Evolutionary conservation across 1,139 yeast species (phyloP), one percentile per base, ranked within the genome.

Genomic region (Candida dubliniensis): DNA sequence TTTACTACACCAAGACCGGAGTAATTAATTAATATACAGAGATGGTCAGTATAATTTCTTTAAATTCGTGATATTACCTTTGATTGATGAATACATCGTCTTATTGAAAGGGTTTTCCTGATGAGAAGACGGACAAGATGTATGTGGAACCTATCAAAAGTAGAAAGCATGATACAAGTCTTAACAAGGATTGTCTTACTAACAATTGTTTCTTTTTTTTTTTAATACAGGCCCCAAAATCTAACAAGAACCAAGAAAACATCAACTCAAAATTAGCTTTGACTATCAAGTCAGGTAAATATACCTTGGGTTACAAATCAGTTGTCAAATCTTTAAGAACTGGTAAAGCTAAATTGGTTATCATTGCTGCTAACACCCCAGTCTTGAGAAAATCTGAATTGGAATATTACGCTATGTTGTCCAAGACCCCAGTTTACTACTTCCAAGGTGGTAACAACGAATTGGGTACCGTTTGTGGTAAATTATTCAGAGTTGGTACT

Each of bases 391-490:
- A 93, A 84, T 90, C 98, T 63, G 99, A 93, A 84, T 86, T 93
- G 77, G 99, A 95, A 85, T 93, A 93, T 87, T 95, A 95, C 91
- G 98, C 99, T 69, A 93, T 93, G 99, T 87, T 93, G 77, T 88
- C 99, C 74, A 93, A 91, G 89, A 89, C 97, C 74, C 84, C 83
- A 71, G 96, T 93, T 67, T 93, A 91, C 95, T 84, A 83, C 85
- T 93, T 91, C 96, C 95, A 87, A 79, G 99, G 98, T 82, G 96
- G 97, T 78, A 91, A 91, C 97, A 91, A 91, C 80, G 97, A 91
- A 81, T 89, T 93, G 71, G 98, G 99, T 82, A 95, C 99, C 67
- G 96, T 96, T 64, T 93, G 97, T 78, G 99, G 99, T 90, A 91
- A 88, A 81, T 90, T 93, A 71, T 93, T 95, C 97, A 91, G 98